These are phyloP conservation scores for Sporisorium iseilematis-ciliati DNA, from an alignment of 1,284 basidiomycete genomes.

Conservation along the genomic window DNA sequence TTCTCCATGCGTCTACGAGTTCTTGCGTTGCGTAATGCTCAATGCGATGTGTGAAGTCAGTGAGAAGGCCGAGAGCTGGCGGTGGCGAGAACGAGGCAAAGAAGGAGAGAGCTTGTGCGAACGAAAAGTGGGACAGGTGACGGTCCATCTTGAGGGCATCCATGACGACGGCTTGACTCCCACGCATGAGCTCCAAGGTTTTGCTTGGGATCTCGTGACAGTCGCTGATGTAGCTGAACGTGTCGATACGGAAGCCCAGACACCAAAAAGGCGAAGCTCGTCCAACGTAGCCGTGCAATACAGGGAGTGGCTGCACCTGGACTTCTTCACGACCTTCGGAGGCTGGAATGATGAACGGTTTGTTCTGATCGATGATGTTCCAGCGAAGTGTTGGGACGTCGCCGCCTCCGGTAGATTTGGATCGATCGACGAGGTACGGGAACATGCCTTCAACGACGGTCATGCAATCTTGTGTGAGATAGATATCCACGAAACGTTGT, in stretches of 20 bases:
- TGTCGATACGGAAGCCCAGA: conserved; percentile 64
- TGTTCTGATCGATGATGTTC: conserved; percentile 60
- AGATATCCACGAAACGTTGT: conserved; percentile 62
- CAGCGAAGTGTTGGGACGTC: conserved; percentile 64
- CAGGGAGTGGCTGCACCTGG: conserved; percentile 52
- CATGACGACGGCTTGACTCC: conserved; percentile 57
- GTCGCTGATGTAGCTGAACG: conserved; percentile 66
- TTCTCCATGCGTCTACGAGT: conserved; percentile 37
- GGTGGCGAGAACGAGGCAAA: conserved; percentile 34
- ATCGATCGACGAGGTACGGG: conserved; percentile 63
- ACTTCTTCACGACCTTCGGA: conserved; percentile 30
- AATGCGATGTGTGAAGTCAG: conserved; percentile 63
- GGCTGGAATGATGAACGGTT: conserved; percentile 34
- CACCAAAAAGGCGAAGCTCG: conserved; percentile 53
- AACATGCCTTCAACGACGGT: conserved; percentile 57
- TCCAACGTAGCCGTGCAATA: conserved; percentile 59
- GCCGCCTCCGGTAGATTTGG: conserved; percentile 62
- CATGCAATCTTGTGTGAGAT: conserved; percentile 60
- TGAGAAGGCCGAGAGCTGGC: conserved; percentile 53
- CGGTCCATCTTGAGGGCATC: conserved; percentile 63
- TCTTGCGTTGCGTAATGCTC: conserved; percentile 56
- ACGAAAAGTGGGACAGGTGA: conserved; percentile 61
- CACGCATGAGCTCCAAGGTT: conserved; percentile 47
- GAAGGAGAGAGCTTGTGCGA: conserved; percentile 60
- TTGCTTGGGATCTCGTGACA: conserved; percentile 55